These are phyloP conservation scores for Lichtheimia ramosa DNA, from an alignment of 371 early-diverging fungal genomes.

Conservation along the genomic window DNA sequence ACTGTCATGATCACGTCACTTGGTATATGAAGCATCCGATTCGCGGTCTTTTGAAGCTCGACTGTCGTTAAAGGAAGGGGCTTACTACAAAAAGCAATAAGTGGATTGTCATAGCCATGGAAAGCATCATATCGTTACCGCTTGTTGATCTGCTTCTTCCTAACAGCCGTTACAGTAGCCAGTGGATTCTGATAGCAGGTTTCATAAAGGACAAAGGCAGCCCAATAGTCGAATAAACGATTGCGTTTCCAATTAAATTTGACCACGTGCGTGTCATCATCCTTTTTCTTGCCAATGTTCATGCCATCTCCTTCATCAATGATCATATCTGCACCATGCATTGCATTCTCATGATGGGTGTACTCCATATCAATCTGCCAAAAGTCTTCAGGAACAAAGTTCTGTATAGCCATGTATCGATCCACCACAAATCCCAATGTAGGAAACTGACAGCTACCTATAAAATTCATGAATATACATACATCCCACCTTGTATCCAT, in stretches of 20 bases:
- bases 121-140: slow-evolving; percentile 49
- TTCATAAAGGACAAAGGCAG: slow-evolving; percentile 74
- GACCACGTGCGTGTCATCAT: slow-evolving; percentile 37
- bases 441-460: slow-evolving; percentile 99
- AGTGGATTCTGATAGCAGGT: slow-evolving; percentile 58
- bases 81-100: slow-evolving; percentile 43
- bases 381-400: slow-evolving; percentile 91
- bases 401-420: slow-evolving; percentile 72
- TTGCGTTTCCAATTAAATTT: slow-evolving; percentile 78
- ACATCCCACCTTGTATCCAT: background rate
- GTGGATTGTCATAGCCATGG: background rate
- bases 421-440: slow-evolving; percentile 99
- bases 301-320: background rate
- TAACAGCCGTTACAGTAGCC: slow-evolving; percentile 66
- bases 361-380: slow-evolving; percentile 87
- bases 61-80: slow-evolving; percentile 96
- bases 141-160: slow-evolving; percentile 70
- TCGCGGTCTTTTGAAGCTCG: slow-evolving; percentile 90
- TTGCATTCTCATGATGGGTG: background rate
- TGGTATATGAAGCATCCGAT: slow-evolving; percentile 70
- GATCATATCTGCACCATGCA: slow-evolving; percentile 6
- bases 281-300: background rate
- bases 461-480: background rate
- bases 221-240: slow-evolving; percentile 76
- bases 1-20: slow-evolving; percentile 88